These are phyloP conservation scores for Hirsutella minnesotensis DNA, from an alignment of 2,329 filamentous ascomycete genomes.

Conservation along the genomic window DNA sequence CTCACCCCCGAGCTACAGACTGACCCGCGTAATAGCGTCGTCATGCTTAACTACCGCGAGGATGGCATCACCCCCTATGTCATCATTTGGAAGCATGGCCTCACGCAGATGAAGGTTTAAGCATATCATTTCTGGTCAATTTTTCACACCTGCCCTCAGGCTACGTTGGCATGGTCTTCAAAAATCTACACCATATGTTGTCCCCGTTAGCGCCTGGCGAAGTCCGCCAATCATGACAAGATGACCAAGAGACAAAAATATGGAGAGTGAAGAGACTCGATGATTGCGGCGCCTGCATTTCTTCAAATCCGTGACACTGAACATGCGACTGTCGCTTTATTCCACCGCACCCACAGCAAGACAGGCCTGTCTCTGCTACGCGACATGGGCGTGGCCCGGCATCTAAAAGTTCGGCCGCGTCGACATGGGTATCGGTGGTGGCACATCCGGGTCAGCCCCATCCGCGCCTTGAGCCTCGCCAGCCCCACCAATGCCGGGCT, in stretches of 20 bases:
- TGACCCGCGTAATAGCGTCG: slow-evolving; percentile 43
- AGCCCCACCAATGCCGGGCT: slow-evolving; percentile 23
- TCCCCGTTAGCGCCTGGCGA: slow-evolving; percentile 4
- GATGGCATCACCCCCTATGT: slow-evolving; percentile 86
- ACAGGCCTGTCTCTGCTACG: too few species aligned
- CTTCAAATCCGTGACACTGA: too few species aligned
- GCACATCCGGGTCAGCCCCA: slow-evolving; percentile 19
- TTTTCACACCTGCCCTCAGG: neutral
- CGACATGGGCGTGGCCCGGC: too few species aligned
- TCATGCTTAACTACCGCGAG: slow-evolving; percentile 95
- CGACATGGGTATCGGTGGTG: slow-evolving; percentile 41
- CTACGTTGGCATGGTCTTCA: neutral
- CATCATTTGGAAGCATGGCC: slow-evolving; percentile 90
- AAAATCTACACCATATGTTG: neutral
- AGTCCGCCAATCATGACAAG: slow-evolving; percentile 7
- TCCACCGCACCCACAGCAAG: too few species aligned
- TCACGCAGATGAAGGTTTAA: slow-evolving; percentile 87
- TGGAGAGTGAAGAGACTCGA: neutral
- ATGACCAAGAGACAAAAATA: slow-evolving; percentile 4
- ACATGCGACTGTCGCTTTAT: too few species aligned
- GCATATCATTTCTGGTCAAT: slow-evolving; percentile 1
- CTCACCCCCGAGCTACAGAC: neutral
- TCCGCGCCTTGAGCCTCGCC: slow-evolving; percentile 9
- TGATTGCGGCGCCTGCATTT: neutral
- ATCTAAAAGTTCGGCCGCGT: slow-evolving; percentile 36